These are phyloP conservation scores for Rhamnella rubrinervis DNA, from an alignment of 331 rosid species.

Conservation along the genomic window DNA sequence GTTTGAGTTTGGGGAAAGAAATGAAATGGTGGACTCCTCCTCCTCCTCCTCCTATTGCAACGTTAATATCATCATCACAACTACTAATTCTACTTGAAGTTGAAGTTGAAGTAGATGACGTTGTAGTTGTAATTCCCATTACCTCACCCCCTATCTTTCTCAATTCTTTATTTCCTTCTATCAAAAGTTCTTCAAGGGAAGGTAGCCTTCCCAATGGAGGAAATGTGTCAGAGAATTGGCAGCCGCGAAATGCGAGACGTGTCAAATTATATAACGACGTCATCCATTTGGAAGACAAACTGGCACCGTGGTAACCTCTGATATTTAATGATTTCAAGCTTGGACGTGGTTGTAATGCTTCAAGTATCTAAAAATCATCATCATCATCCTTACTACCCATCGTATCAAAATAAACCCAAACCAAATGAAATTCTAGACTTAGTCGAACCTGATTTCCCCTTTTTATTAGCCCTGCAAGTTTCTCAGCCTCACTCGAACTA, in stretches of 20 bases:
- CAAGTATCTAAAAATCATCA: too few relatives aligned
- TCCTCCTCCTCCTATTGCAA: background rate
- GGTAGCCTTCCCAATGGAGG: constrained; percentile 11
- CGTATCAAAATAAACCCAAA: too few relatives aligned
- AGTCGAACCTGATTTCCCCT: background rate
- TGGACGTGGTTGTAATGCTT: constrained; percentile 8
- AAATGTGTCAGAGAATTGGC: background rate
- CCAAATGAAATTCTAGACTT: too few relatives aligned
- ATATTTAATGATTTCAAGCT: background rate
- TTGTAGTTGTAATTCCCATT: background rate
- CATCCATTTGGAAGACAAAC: background rate
- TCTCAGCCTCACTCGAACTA: background rate
- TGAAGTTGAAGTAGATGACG: background rate
- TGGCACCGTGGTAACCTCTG: background rate
- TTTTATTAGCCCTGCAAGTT: background rate
- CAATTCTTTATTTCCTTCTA: background rate
- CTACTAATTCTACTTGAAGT: too few relatives aligned
- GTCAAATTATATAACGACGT: constrained; percentile 1
- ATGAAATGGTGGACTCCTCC: background rate
- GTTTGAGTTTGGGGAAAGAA: background rate
- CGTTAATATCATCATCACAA: too few relatives aligned
- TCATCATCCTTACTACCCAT: background rate
- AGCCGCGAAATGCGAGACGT: background rate
- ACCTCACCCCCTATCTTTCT: constrained; percentile 2
- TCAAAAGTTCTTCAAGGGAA: background rate